These are phyloP conservation scores for Coemansia furcata DNA, from an alignment of 192 early-diverging fungal species.

Conservation along the genomic window DNA sequence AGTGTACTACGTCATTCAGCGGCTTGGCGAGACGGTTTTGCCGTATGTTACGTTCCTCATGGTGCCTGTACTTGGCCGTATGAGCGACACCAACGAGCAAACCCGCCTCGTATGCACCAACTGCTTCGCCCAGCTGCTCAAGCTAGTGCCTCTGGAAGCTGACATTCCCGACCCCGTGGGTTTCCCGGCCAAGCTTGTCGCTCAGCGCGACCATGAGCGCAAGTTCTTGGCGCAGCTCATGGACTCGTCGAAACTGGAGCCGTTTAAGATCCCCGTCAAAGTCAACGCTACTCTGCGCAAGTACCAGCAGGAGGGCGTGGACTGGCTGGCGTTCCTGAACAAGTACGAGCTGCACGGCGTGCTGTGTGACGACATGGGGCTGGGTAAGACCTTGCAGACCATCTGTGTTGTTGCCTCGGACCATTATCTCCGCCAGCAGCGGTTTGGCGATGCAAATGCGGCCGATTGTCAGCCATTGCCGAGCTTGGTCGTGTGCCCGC, in stretches of 20 bases:
- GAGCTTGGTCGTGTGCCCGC: slow-evolving; percentile 92
- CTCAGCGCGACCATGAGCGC: slow-evolving; percentile 84
- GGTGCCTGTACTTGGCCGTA: slow-evolving; percentile 91
- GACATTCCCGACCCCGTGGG: slow-evolving; percentile 94
- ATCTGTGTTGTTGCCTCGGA: slow-evolving; percentile 94
- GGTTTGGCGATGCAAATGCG: slow-evolving; percentile 55
- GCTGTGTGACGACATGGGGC: slow-evolving; percentile 98
- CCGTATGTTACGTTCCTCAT: slow-evolving; percentile 98
- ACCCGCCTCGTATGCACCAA: slow-evolving; percentile 89
- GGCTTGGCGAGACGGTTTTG: slow-evolving; percentile 76
- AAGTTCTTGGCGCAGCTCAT: slow-evolving; percentile 92
- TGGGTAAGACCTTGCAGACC: slow-evolving; percentile 96
- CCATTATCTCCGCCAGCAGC: slow-evolving; percentile 68
- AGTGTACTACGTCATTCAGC: slow-evolving; percentile 76
- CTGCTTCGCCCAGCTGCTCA: slow-evolving; percentile 93
- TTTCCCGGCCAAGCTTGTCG: slow-evolving; percentile 73
- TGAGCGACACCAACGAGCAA: slow-evolving; percentile 92
- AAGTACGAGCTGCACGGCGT: slow-evolving; percentile 97
- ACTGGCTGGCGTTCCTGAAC: slow-evolving; percentile 97
- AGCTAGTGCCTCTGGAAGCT: slow-evolving; percentile 91
- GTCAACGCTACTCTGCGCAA: slow-evolving; percentile 90
- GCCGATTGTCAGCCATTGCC: slow-evolving; percentile 72
- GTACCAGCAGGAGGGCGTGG: slow-evolving; percentile 99
- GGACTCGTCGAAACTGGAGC: slow-evolving; percentile 82
- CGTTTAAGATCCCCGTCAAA: slow-evolving; percentile 81